Evolutionary conservation across 129 eudicot genomes (phyloP), one percentile per base, ranked within the genome.

Genomic region (Oenanthe sinensis): DNA sequence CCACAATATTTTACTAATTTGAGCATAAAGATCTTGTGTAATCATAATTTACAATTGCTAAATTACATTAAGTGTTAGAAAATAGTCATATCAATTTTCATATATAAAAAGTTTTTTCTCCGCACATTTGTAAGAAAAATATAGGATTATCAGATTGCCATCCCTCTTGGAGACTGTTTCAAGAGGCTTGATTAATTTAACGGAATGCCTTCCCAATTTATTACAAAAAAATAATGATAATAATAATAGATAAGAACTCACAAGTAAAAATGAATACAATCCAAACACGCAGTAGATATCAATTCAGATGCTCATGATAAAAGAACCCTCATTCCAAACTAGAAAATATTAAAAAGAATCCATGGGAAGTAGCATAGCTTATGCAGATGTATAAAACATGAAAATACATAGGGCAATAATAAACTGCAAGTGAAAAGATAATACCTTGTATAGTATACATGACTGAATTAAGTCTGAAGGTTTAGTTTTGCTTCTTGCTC

Each of bases 401-500:
- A 58, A 55, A 55, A 6, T 7, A 2, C 22, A 20, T 55, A 20
- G 65, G 16, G 15, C 37, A 28, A 67, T 8, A 26, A 62, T 10
- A 63, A 28, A 28, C 42, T 67, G 39, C 20, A 4, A 8, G 20
- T 30, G 22, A 30, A 17, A 14, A 20, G 72, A 67, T 13, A 67
- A 30, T 67, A 33, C 72, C 72, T 67, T 67, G 39, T 26, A 67
- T 30, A 14, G 68, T 30, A 67, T 67, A 67, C 72, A 67, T 4
- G 39, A 67, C 42, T 12, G 72, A 26, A 67, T 33, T 67, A 26
- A 28, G 22, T 67, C 42, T 3, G 19, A 30, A 67, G 8, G 30
- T 28, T 85, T 76, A 42, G 33, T 75, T 83, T 78, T 87, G 83
- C 86, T 71, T 87, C 80, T 88, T 89, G 33, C 84, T 88, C 85